Evolutionary conservation across 163 green algal species (phyloP).

Genomic region (Chlamydomonas reinhardtii): DNA sequence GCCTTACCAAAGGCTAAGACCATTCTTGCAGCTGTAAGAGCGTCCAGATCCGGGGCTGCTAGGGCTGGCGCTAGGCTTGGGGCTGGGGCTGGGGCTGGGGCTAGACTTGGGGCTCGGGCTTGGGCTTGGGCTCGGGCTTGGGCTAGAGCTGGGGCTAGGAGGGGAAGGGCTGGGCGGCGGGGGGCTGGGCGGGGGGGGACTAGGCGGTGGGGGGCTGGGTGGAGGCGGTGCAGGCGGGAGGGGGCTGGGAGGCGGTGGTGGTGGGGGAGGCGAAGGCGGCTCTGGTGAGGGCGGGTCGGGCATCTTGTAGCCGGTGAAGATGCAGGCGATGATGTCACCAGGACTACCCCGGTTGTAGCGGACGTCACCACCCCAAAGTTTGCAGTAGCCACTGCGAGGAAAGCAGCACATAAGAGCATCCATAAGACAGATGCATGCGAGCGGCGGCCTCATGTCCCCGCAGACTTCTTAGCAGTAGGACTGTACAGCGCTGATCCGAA

Average conservation of each 20-base stretch:
- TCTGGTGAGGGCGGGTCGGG: neutral
- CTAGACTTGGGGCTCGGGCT: no score
- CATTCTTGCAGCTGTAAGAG: neutral
- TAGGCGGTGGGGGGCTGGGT: neutral
- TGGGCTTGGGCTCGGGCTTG: neutral
- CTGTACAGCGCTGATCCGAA: no score
- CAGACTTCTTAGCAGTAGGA: no score
- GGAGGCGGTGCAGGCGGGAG: neutral
- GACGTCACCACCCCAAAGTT: no score
- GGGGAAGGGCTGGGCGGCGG: neutral
- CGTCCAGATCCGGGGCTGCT: no score
- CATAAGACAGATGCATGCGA: no score
- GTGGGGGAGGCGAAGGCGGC: neutral
- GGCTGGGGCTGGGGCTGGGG: no score
- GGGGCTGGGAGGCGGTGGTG: neutral
- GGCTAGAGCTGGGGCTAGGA: neutral
- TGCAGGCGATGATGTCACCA: neutral
- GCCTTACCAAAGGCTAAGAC: neutral
- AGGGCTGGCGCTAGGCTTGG: no score
- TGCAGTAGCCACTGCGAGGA: no score
- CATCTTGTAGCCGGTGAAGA: neutral
- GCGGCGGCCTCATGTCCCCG: no score
- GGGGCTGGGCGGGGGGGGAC: neutral
- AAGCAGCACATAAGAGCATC: no score
- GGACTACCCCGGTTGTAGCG: no score